Conservation (phyloP, 1,284 basidiomycete species). For the Ustilago xerochloae region DNA sequence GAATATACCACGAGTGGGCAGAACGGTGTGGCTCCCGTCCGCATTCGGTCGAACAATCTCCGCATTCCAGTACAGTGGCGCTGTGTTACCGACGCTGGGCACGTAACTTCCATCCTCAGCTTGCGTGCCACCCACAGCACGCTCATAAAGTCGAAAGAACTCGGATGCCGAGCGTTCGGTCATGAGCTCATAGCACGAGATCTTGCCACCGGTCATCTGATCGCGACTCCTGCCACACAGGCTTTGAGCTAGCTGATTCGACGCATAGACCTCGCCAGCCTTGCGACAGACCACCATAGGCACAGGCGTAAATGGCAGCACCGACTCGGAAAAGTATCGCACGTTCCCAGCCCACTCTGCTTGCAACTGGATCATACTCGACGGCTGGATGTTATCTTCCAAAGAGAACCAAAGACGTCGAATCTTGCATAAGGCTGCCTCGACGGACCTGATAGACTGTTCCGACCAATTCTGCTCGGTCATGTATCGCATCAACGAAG, state of each 20-base stretch:
- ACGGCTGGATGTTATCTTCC: conserved; percentile 52
- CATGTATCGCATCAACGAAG: conserved; percentile 51
- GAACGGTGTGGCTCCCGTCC: conserved; percentile 7
- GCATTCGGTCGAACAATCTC: conserved; percentile 28
- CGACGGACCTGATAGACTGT: conserved; percentile 43
- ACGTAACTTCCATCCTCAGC: conserved; percentile 30
- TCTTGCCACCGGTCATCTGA: conserved; percentile 35
- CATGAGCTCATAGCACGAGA: conserved; percentile 51
- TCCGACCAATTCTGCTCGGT: conserved; percentile 46
- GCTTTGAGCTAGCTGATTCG: conserved; percentile 39
- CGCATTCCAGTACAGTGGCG: conserved; percentile 48
- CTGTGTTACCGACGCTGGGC: conserved; percentile 21
- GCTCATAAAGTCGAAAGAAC: conserved; percentile 45
- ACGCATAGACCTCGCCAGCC: conserved; percentile 48
- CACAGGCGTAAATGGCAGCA: conserved; percentile 42
- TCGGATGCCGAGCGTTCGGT: conserved; percentile 47
- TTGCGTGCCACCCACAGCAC: conserved; percentile 28
- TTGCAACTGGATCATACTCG: conserved; percentile 48
- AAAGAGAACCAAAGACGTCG: conserved; percentile 51
- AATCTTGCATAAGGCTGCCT: conserved; percentile 42
- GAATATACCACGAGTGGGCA: conserved; percentile 37
- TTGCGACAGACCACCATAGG: conserved; percentile 52
- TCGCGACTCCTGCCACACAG: conserved; percentile 30
- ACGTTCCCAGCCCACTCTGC: conserved; percentile 54
- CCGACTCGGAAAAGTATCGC: conserved; percentile 42